Evolutionary conservation across 2,329 filamentous ascomycete genomes (phyloP), one percentile per base, ranked within the genome.

Genomic region (Penicillium frequentans): DNA sequence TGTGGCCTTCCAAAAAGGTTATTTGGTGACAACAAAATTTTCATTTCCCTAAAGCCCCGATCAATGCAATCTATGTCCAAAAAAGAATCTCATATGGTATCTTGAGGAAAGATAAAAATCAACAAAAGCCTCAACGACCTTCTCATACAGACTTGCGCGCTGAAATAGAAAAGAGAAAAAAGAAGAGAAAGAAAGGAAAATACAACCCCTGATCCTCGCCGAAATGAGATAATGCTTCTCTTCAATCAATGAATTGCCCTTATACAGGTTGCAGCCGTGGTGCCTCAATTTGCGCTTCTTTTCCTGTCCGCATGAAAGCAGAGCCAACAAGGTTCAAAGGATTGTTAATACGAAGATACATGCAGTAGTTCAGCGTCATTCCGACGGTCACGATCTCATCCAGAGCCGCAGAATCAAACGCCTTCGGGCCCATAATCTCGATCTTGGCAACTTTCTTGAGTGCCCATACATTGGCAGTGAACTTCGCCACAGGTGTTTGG

Each of bases 331-430:
- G 55, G 19, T 49, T 55, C 13, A 67, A 55, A 21, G 66, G 52
- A 48, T 59, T 70, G 37, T 59, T 68, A 10, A 59, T 52, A 21
- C 68, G 56, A 5, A 69, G n/a, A 29, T 58, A 49, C 65, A 70
- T 68, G 19, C 64, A 65, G n/a, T 63, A 68, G 35, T 60, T 66
- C 44, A 71, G 53, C 23, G 67, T 70, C n/a, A 70, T 27, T 1
- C 64, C 67, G 2, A 66, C 62, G 16, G 68, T 66, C 16, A 70
- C 64, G 31, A 71, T 59, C 49, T 71, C 68, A 21, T 54, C 56
- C 2, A 55, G 26, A 10, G 58, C 54, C 26, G 59, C 62, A 14
- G 37, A 11, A 42, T 42, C 37, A 42, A 11, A 42, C 3, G 37
- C 37, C 37, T 42, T 42, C 10, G 62, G 53, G 5, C 63, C 67